Conservation (phyloP, 768 basidiomycete genomes). For the Suillus alpinus region DNA sequence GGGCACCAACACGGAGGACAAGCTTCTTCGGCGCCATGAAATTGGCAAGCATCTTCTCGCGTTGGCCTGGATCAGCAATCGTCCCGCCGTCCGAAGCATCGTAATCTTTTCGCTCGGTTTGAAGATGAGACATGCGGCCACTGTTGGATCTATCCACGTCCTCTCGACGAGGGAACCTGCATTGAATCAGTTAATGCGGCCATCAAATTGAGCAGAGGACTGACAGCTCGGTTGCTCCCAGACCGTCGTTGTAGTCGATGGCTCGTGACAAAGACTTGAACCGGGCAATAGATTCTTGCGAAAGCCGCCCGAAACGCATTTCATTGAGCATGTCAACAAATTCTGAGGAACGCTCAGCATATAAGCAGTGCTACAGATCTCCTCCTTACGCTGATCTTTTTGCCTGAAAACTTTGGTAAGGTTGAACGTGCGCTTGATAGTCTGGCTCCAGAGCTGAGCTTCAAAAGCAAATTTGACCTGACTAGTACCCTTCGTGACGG, state of each 20-base stretch:
- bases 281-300: slow-evolving; percentile 57
- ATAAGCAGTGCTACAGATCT: neutral
- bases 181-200: neutral
- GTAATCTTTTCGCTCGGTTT: slow-evolving; percentile 52
- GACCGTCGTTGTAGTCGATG: slow-evolving; percentile 75
- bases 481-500: slow-evolving; percentile 65
- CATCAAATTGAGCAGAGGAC: slow-evolving; percentile 20
- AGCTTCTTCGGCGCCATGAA: slow-evolving; percentile 83
- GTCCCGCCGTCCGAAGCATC: slow-evolving; percentile 62
- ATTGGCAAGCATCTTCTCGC: slow-evolving; percentile 79
- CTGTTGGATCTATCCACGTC: slow-evolving; percentile 88
- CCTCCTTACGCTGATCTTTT: slow-evolving; percentile 72
- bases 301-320: slow-evolving; percentile 88
- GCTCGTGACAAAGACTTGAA: slow-evolving; percentile 71
- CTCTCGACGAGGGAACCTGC: slow-evolving; percentile 88
- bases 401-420: slow-evolving; percentile 95
- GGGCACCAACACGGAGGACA: slow-evolving; percentile 73
- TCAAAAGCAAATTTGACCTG: slow-evolving; percentile 90
- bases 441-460: slow-evolving; percentile 69
- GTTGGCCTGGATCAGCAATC: slow-evolving; percentile 49
- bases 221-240: slow-evolving; percentile 89
- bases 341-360: slow-evolving; percentile 41
- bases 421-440: slow-evolving; percentile 83
- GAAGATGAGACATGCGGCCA: slow-evolving; percentile 59
- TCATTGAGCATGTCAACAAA: slow-evolving; percentile 98